Evolutionary conservation across 2,329 filamentous ascomycete genomes (phyloP), one percentile per base, ranked within the genome.

Genomic region (Apiospora marii): DNA sequence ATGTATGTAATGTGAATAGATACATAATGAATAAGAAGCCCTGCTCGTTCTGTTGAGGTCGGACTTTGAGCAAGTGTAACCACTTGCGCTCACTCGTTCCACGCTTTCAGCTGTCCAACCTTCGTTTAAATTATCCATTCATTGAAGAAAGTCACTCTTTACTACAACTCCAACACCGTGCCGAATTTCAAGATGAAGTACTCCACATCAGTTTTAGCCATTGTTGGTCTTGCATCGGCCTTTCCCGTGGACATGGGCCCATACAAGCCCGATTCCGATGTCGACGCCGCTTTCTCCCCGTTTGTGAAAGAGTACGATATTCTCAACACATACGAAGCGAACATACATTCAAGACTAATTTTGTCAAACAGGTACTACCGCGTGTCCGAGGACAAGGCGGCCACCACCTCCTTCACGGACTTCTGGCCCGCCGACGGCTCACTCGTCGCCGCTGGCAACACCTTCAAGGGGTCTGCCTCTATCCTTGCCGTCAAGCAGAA

Each of bases 401-500:
- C 73, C 10, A 71, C 70, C 41, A 69, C 44, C 19, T 46, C 73
- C 1, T 72, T 74, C 22, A 73, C 70, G 3, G 53, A 74, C 71
- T 72, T 74, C 44, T 74, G 68, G 46, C 64, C 72, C 4, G 34
- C 72, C 1, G 68, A 71, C 41, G 73, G 73, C 7, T 51, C 67
- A 44, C 68, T 74, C 19, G 70, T 74, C 19, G 53, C 70, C 13
- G 72, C 64, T 1, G 72, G 73, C 1, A 68, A 69, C 5, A n/a
- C 34, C 2, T 73, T 69, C 34, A 30, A 69, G 53, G 68, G 44
- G 0, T 51, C 68, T 19, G 43, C 69, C 8, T 49, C 46, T 1
- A 74, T 74, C 24, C 70, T 72, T 5, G 72, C 14, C 19, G 68
- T 74, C 34, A 73, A 73, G 68, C 70, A 73, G 68, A 64, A 48